A percentile compares a stretch with the other conserved stretches of the same genome.
These are phyloP conservation scores for Leptodermis oblonga DNA, from an alignment of 257 asterid genomes.

Conservation along the genomic window DNA sequence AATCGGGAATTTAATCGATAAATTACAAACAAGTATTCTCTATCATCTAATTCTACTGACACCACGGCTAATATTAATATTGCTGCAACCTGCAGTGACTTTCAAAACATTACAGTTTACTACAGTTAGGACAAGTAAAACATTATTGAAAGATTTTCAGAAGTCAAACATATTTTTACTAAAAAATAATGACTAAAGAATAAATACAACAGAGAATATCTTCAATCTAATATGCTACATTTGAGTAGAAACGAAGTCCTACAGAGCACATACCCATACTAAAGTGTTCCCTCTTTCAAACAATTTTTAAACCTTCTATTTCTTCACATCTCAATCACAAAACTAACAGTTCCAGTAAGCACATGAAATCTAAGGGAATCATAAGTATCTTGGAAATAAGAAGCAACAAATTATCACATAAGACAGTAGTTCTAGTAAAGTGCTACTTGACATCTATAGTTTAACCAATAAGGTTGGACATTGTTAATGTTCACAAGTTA, in stretches of 20 bases:
- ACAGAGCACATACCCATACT: background rate
- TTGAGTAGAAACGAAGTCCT: background rate
- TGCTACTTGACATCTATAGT: background rate
- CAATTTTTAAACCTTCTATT: background rate
- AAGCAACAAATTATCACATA: background rate
- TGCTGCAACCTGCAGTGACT: background rate
- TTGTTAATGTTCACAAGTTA: background rate
- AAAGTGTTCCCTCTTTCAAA: background rate
- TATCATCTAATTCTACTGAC: background rate
- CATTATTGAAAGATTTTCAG: background rate
- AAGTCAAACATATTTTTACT: background rate
- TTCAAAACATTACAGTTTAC: conserved; percentile 3
- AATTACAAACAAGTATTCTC: background rate
- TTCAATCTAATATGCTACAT: background rate
- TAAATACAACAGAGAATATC: background rate
- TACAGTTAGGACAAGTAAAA: conserved; percentile 4
- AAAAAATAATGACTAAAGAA: background rate
- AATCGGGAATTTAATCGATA: background rate
- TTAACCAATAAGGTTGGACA: background rate
- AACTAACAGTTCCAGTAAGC: background rate
- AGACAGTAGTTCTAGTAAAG: background rate
- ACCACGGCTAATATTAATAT: background rate
- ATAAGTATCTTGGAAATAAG: background rate
- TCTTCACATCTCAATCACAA: background rate
- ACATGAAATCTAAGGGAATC: background rate